A percentile compares a stretch with the other conserved stretches of the same genome.
phyloP scores from a whole-genome alignment of 805 yeast species.

The Pichia manshurica region DNA sequence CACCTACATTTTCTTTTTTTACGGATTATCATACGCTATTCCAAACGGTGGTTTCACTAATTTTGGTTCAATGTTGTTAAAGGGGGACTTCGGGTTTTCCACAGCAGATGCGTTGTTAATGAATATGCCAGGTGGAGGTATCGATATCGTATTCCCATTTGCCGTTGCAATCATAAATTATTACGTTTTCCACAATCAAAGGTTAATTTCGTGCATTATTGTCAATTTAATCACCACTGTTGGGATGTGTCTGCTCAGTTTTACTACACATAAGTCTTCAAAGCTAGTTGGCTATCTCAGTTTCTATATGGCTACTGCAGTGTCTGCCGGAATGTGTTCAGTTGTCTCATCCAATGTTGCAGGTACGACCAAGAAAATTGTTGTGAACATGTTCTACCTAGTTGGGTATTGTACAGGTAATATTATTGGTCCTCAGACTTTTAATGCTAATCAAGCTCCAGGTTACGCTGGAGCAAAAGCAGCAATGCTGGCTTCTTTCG shows the following conservation, averaged over 20 bases:
- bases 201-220: conserved; percentile 13
- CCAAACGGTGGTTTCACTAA: conserved; percentile 58
- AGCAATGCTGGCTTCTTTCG: conserved; percentile 38
- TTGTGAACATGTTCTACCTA: conserved; percentile 40
- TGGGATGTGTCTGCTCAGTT: conserved; percentile 31
- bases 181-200: conserved; percentile 1
- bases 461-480: conserved; percentile 37
- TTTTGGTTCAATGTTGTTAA: conserved; percentile 36
- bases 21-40: conserved; percentile 38
- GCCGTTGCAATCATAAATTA: conserved; percentile 5
- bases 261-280: conserved; percentile 24
- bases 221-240: conserved; percentile 22
- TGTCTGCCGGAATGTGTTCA: conserved; percentile 26
- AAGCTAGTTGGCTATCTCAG: conserved; percentile 22
- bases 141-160: conserved; percentile 16
- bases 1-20: conserved; percentile 44
- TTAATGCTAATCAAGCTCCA: conserved; percentile 42
- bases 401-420: conserved; percentile 44
- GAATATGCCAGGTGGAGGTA: conserved; percentile 22
- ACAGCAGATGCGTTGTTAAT: conserved; percentile 14
- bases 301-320: conserved; percentile 23
- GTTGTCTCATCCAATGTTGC: conserved; percentile 43
- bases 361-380: conserved; percentile 52
- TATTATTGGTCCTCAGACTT: conserved; percentile 48
- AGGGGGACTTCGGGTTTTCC: conserved; percentile 16